phyloP scores from a whole-genome alignment of 2,329 filamentous ascomycete genomes.

The Pseudogymnoascus sp. region DNA sequence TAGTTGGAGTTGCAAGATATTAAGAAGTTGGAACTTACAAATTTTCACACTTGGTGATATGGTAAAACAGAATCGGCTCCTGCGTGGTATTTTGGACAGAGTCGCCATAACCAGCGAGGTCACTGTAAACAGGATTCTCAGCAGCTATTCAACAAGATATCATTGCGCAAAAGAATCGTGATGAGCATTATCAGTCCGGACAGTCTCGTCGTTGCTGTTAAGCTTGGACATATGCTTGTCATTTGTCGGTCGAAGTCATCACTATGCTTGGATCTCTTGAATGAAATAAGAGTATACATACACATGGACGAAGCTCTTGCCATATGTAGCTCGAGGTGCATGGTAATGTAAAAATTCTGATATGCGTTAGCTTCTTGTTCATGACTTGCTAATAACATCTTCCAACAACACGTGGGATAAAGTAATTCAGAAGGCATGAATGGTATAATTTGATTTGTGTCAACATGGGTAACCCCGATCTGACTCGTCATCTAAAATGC shows the following conservation, averaged over 20 bases:
- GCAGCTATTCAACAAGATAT: conserved; percentile 1
- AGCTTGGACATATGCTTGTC: conserved; percentile 99
- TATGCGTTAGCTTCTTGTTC: conserved; percentile 12
- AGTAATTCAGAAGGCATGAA: conserved; percentile 57
- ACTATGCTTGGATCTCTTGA: conserved; percentile 38
- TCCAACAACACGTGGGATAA: conserved; percentile 20
- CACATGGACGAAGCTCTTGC: not conserved
- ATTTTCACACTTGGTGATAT: conserved; percentile 13
- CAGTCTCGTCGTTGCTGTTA: conserved; percentile 46
- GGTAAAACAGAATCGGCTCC: conserved; percentile 19
- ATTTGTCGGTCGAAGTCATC: conserved; percentile 77
- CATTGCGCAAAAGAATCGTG: conserved; percentile 5
- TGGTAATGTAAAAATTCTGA: conserved; percentile 6
- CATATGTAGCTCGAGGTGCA: not conserved
- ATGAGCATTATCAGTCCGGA: conserved; percentile 40
- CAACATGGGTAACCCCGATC: conserved; percentile 67
- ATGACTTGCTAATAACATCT: conserved; percentile 7
- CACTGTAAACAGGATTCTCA: conserved; percentile 17
- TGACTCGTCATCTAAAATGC: conserved; percentile 69
- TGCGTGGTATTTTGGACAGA: not conserved
- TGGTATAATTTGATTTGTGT: conserved; percentile 60
- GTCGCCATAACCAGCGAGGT: conserved; percentile 4
- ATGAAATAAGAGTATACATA: conserved; percentile 7
- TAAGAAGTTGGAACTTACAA: conserved; percentile 6
- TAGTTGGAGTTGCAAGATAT: conserved; percentile 17